Evolutionary conservation across 148 eudicot genomes (phyloP).

Genomic region (Rhododendron williamsianum): DNA sequence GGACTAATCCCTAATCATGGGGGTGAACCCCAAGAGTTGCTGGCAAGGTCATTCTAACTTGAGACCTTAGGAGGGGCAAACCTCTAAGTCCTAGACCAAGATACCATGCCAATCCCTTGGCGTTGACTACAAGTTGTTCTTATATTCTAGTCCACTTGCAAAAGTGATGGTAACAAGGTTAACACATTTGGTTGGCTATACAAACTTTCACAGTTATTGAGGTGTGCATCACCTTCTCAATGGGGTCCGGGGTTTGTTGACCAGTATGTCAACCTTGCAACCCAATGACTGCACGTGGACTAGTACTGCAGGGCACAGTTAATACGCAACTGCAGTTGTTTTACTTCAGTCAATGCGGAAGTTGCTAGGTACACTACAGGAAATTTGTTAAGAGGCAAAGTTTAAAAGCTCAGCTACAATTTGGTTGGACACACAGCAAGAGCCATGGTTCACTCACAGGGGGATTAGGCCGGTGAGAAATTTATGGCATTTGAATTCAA

Average conservation of each 20-base stretch:
- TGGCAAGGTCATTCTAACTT: no score
- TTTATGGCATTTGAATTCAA: neutral
- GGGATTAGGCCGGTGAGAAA: neutral
- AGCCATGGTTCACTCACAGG: neutral
- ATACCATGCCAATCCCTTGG: no score
- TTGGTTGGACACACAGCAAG: neutral
- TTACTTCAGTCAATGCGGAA: neutral
- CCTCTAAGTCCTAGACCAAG: no score
- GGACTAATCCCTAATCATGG: no score
- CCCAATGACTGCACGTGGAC: neutral
- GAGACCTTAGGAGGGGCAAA: no score
- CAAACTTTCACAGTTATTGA: neutral
- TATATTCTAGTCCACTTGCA: neutral
- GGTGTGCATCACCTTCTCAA: neutral
- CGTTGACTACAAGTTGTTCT: no score
- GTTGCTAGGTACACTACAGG: neutral
- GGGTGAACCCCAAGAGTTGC: no score
- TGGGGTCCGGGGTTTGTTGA: neutral
- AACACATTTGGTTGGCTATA: neutral
- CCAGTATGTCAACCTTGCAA: neutral
- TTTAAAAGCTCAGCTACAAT: neutral
- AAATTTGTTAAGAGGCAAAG: neutral
- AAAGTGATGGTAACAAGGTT: neutral
- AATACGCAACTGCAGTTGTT: neutral
- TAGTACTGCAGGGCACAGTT: neutral